Percentiles rank a stretch among this genome's conserved stretches.
phyloP scores from a whole-genome alignment of 23 red algal species.

The Chondrus crispus region DNA sequence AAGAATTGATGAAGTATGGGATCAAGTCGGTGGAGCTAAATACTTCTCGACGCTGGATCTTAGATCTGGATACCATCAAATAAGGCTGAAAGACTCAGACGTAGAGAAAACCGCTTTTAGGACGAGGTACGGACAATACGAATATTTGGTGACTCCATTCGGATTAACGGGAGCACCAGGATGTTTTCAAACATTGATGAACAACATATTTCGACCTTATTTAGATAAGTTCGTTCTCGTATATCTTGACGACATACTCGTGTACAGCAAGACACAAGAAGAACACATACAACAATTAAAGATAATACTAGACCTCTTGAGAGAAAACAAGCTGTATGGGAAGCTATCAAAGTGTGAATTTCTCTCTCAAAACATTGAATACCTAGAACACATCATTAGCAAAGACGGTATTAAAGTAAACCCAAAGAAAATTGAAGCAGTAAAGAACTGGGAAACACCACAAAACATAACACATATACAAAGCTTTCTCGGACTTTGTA shows the following conservation, averaged over 20 bases:
- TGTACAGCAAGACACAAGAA: background rate
- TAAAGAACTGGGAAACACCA: background rate
- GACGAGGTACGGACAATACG: slow-evolving; percentile 39
- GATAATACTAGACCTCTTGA: background rate
- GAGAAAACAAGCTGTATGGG: background rate
- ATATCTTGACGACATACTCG: slow-evolving; percentile 32
- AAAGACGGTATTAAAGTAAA: background rate
- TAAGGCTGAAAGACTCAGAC: background rate
- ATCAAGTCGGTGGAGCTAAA: slow-evolving; percentile 11
- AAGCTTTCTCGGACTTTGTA: slow-evolving; percentile 31
- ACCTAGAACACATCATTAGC: background rate
- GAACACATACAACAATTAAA: slow-evolving; percentile 10
- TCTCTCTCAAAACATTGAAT: background rate
- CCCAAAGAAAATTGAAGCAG: slow-evolving; percentile 29
- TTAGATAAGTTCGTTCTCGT: background rate
- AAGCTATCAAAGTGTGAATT: slow-evolving; percentile 2
- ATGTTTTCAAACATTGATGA: background rate
- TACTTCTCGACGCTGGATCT: slow-evolving; percentile 27
- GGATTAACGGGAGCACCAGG: background rate
- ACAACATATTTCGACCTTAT: background rate
- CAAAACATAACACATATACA: background rate
- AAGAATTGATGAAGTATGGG: slow-evolving; percentile 40
- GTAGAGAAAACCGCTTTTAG: slow-evolving; percentile 26
- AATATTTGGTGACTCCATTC: slow-evolving; percentile 21
- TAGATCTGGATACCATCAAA: slow-evolving; percentile 31